Percentiles rank a stretch among this genome's conserved stretches.
These are phyloP conservation scores for Ophiostoma sp. DNA, from an alignment of 2,329 filamentous ascomycete genomes.

Conservation along the genomic window DNA sequence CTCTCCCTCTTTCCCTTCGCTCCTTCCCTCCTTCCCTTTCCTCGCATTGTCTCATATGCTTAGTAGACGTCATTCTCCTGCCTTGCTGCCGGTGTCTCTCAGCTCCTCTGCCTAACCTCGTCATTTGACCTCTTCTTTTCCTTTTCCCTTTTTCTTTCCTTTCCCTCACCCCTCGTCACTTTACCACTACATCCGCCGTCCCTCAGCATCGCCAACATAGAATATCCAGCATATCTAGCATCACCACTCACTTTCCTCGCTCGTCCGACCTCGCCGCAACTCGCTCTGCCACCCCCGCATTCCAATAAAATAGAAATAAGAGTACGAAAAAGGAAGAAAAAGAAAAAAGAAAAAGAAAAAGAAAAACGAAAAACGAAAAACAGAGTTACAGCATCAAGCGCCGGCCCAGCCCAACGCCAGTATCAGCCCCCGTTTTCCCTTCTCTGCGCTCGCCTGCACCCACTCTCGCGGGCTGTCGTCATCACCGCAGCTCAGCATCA, in stretches of 20 bases:
- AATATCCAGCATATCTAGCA: background rate
- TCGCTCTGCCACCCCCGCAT: constrained; percentile 9
- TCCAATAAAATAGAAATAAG: background rate
- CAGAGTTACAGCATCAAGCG: background rate
- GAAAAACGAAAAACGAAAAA: background rate
- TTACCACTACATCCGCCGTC: background rate
- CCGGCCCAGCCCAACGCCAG: background rate
- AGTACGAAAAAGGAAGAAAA: background rate
- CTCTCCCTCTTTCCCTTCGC: background rate
- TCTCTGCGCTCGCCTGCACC: background rate
- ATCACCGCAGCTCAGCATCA: background rate
- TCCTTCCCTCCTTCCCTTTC: background rate
- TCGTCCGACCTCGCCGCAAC: background rate
- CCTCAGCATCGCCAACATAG: background rate
- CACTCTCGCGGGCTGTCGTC: constrained; percentile 4
- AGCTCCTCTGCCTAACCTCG: background rate
- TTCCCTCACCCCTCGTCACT: background rate
- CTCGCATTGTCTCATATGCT: constrained; percentile 1
- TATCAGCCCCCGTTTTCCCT: background rate
- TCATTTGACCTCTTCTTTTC: background rate
- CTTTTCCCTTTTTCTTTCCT: background rate
- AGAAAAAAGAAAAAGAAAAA: background rate
- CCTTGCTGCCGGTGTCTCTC: constrained; percentile 10
- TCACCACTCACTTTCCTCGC: background rate
- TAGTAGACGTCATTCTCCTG: constrained; percentile 6